Base-by-base conservation (phyloP, 2,329 filamentous ascomycete species). In the Cytospora paraplurivora region DNA sequence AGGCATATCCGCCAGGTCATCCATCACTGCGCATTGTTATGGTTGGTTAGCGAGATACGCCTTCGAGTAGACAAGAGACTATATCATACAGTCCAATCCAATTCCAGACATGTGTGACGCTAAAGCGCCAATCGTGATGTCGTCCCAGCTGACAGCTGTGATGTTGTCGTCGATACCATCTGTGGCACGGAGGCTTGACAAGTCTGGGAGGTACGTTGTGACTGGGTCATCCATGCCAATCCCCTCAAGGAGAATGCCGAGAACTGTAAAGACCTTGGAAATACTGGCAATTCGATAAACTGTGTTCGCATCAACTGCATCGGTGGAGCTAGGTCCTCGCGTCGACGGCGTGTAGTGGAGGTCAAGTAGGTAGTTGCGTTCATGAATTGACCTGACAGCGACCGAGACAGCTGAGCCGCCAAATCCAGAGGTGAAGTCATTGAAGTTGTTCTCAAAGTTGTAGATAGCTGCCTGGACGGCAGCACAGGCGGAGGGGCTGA, bases 31-130 rank as follows among this genome's bases (percentile, higher is more conserved):
- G 11, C 50, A 41, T 37, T 19, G 13, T 63, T n/a, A 68, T 41
- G n/a, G n/a, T n/a, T n/a, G n/a, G n/a, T n/a, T n/a, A n/a, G n/a
- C n/a, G n/a, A n/a, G n/a, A n/a, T n/a, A n/a, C n/a, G n/a, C n/a
- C n/a, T n/a, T n/a, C n/a, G n/a, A n/a, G n/a, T n/a, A n/a, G n/a
- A n/a, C n/a, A n/a, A n/a, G n/a, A n/a, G n/a, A n/a, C n/a, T n/a
- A n/a, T n/a, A 12, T 32, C 72, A 70, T 69, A 79, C 73, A 69
- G 50, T 77, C 76, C 11, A 71, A 72, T 0, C 70, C 72, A 32
- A 82, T 70, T 0, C 81, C 82, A 17, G 76, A 76, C 12, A 82
- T 72, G 50, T 83, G 81, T 3, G 73, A 76, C 1, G 79, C 78
- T 10, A 84, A 69, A 21, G 78, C 74, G 5, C 74, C 75, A 6